Conservation (phyloP, 768 basidiomycete species). For the Leccinum ochraceum region DNA sequence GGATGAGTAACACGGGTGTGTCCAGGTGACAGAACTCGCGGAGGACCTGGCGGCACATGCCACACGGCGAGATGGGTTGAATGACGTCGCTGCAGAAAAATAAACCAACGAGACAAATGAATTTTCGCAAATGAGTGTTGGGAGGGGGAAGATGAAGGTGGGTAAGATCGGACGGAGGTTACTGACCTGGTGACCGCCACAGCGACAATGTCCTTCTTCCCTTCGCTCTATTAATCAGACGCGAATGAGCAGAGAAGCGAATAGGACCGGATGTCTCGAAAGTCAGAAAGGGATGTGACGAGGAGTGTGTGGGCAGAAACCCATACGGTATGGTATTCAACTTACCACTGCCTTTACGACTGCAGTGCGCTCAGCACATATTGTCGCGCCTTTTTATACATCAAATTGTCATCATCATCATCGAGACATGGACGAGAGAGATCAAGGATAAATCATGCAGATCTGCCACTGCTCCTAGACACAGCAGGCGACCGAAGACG, state of each 20-base stretch:
- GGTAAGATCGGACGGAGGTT: not conserved
- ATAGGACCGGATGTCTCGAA: not conserved
- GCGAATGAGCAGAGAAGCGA: not conserved
- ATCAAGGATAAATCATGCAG: not conserved
- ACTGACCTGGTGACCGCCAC: slow-evolving; percentile 81
- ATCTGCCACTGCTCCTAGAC: not conserved
- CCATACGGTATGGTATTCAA: not conserved
- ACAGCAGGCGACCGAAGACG: slow-evolving; percentile 10
- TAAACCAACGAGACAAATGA: not conserved
- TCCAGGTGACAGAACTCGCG: slow-evolving; percentile 80
- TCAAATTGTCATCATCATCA: not conserved
- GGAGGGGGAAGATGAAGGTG: not conserved
- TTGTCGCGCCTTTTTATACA: slow-evolving; percentile 66
- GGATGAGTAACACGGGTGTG: slow-evolving; percentile 73
- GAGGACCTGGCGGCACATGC: slow-evolving; percentile 89
- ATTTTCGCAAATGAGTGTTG: not conserved
- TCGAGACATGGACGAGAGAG: not conserved
- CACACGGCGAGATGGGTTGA: slow-evolving; percentile 77
- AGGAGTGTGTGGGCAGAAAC: not conserved
- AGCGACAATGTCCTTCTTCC: slow-evolving; percentile 64
- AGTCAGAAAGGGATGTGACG: not conserved
- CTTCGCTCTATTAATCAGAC: slow-evolving; percentile 64
- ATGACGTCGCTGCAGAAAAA: slow-evolving; percentile 63
- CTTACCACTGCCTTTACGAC: slow-evolving; percentile 91
- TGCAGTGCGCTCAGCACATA: slow-evolving; percentile 95